phyloP scores from a whole-genome alignment of 2,329 filamentous ascomycete genomes.

The Teratosphaeria epicoccoides region DNA sequence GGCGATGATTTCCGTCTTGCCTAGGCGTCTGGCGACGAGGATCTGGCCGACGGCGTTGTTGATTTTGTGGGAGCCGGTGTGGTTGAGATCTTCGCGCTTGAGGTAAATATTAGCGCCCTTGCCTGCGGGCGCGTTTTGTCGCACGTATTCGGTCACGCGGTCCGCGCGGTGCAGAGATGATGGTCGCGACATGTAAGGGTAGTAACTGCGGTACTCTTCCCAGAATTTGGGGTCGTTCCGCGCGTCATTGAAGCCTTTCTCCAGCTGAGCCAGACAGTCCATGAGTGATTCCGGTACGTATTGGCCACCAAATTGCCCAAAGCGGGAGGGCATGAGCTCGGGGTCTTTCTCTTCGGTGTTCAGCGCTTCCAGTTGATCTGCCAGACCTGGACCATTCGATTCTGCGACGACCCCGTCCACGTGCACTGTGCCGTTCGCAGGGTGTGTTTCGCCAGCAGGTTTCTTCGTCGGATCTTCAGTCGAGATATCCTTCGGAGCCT shows the following conservation, averaged over 20 bases:
- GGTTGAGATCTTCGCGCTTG: constrained; percentile 95
- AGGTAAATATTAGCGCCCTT: constrained; percentile 95
- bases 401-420: constrained; percentile 59
- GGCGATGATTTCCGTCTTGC: constrained; percentile 95
- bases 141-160: constrained; percentile 59
- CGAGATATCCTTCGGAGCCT: constrained; percentile 24
- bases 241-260: constrained; percentile 80
- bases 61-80: constrained; percentile 98
- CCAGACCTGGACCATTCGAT: constrained; percentile 53
- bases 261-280: constrained; percentile 87
- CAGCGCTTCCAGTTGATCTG: constrained; percentile 74
- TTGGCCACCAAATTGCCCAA: constrained; percentile 93
- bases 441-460: constrained; percentile 21
- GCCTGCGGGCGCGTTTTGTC: constrained; percentile 34
- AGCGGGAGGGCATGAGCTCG: constrained; percentile 61
- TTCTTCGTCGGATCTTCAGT: constrained; percentile 25
- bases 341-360: constrained; percentile 57
- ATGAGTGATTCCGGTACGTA: constrained; percentile 96
- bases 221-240: constrained; percentile 85
- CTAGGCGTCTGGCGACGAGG: constrained; percentile 70
- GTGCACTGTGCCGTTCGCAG: constrained; percentile 44
- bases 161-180: constrained; percentile 84
- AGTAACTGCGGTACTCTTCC: constrained; percentile 93
- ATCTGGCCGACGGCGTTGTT: constrained; percentile 96
- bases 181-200: constrained; percentile 92